phyloP scores from a whole-genome alignment of 2,329 filamentous ascomycete species.

The Aspergillus transmontanensis region DNA sequence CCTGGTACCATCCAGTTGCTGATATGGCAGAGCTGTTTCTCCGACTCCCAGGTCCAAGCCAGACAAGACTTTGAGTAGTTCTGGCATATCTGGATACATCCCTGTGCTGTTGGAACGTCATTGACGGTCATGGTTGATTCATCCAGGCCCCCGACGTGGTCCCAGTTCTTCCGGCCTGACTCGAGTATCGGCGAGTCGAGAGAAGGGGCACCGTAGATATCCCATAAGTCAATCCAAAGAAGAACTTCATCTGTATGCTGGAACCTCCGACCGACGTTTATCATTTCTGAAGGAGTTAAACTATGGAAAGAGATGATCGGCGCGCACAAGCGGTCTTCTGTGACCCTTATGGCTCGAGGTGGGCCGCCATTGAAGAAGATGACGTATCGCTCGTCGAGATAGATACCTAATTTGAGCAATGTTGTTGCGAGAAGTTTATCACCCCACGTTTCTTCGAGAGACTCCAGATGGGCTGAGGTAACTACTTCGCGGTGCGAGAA shows the following conservation, averaged over 20 bases:
- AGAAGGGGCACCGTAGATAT: conserved; percentile 3
- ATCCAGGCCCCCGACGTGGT: conserved; percentile 7
- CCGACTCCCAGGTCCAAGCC: conserved; percentile 8
- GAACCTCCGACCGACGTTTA: conserved; percentile 5
- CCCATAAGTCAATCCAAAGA: conserved; percentile 9
- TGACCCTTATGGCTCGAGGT: conserved; percentile 4
- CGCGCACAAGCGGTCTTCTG: conserved; percentile 5
- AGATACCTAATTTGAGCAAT: conserved; percentile 5
- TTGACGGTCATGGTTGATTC: conserved; percentile 5
- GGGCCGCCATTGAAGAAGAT: conserved; percentile 7
- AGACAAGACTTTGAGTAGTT: conserved; percentile 2
- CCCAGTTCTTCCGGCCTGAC: conserved; percentile 1
- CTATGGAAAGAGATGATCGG: conserved; percentile 7
- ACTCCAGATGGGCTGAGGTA: conserved; percentile 3
- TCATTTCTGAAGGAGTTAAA: conserved; percentile 1
- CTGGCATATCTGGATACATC: neutral
- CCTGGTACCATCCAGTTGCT: conserved; percentile 7
- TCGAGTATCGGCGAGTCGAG: conserved; percentile 1
- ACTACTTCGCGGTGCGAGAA: conserved; percentile 2
- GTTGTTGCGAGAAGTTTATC: conserved; percentile 5
- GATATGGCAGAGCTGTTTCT: conserved; percentile 2
- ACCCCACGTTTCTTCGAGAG: conserved; percentile 8
- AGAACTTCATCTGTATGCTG: neutral
- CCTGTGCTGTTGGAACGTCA: neutral
- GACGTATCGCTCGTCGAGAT: conserved; percentile 3